Conservation (phyloP, 2,329 filamentous ascomycete species). For the Nigrograna mackinnonii region DNA sequence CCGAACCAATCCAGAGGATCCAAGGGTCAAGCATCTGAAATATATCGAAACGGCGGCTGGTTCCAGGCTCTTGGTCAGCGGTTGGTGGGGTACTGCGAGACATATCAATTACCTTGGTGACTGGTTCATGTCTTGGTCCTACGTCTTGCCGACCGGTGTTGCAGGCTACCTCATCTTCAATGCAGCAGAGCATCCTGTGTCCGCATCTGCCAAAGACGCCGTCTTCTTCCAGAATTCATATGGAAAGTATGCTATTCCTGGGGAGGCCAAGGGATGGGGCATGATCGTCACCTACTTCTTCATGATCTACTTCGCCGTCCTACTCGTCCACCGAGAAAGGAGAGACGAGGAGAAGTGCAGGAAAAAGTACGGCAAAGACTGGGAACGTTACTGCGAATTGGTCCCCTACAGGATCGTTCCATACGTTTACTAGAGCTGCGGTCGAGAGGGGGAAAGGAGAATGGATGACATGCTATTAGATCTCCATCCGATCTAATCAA, state of each 20-base stretch:
- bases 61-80: constrained; percentile 78
- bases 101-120: constrained; percentile 97
- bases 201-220: constrained; percentile 52
- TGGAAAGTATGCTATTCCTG: constrained; percentile 69
- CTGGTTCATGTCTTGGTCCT: constrained; percentile 92
- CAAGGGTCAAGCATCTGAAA: constrained; percentile 75
- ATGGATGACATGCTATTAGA: constrained; percentile 26
- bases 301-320: constrained; percentile 84
- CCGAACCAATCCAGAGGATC: constrained; percentile 82
- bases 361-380: constrained; percentile 90
- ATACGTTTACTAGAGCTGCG: constrained; percentile 68
- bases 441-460: background rate
- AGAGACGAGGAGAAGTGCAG: constrained; percentile 91
- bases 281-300: constrained; percentile 95
- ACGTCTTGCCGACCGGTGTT: constrained; percentile 82
- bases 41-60: constrained; percentile 85
- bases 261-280: constrained; percentile 77
- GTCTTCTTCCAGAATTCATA: constrained; percentile 59
- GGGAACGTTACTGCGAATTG: constrained; percentile 83
- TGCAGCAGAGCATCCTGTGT: constrained; percentile 37
- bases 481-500: constrained; percentile 17
- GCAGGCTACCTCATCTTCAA: constrained; percentile 76
- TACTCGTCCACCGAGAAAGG: constrained; percentile 83
- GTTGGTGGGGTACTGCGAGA: constrained; percentile 91
- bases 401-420: constrained; percentile 85